Evolutionary conservation across 805 yeast species (phyloP).

Genomic region (Candida namnaoensis): DNA sequence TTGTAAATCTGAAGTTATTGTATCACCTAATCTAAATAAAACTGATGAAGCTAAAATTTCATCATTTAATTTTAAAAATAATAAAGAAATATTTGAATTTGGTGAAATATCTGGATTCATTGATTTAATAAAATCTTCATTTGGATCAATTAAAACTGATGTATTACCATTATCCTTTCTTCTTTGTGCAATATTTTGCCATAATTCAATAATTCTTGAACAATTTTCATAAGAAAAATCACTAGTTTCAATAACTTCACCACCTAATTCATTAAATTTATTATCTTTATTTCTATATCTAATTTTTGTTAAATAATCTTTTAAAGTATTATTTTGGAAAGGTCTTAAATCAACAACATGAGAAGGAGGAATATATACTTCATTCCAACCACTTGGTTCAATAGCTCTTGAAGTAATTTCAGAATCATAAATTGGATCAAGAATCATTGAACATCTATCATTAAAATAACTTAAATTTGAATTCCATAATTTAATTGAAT

Average conservation of each 20-base stretch:
- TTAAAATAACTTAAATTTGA: slow-evolving; percentile 9
- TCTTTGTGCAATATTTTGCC: slow-evolving; percentile 30
- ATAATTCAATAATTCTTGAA: slow-evolving; percentile 21
- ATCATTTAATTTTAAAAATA: slow-evolving; percentile 29
- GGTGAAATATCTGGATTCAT: slow-evolving; percentile 18
- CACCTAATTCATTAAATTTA: slow-evolving; percentile 24
- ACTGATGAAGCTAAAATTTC: slow-evolving; percentile 30
- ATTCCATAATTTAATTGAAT: slow-evolving; percentile 29
- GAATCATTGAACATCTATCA: slow-evolving; percentile 24
- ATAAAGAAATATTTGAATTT: slow-evolving; percentile 21
- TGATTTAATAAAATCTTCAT: slow-evolving; percentile 19
- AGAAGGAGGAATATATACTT: slow-evolving; percentile 26
- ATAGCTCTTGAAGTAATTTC: slow-evolving; percentile 24
- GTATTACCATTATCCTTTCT: slow-evolving; percentile 28
- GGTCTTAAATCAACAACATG: slow-evolving; percentile 32
- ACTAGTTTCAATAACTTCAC: slow-evolving; percentile 23
- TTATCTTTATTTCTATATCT: slow-evolving; percentile 30
- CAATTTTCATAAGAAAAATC: slow-evolving; percentile 25
- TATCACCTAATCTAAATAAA: slow-evolving; percentile 31
- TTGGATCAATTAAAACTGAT: slow-evolving; percentile 26
- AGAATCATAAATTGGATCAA: slow-evolving; percentile 29
- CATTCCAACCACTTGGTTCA: slow-evolving; percentile 28
- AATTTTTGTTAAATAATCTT: slow-evolving; percentile 29
- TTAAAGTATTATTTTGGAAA: slow-evolving; percentile 19
- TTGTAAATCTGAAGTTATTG: slow-evolving; percentile 35